Evolutionary conservation across 1,139 yeast species (phyloP), one percentile per base, ranked within the genome.

Genomic region (Tardiomyces blankii): DNA sequence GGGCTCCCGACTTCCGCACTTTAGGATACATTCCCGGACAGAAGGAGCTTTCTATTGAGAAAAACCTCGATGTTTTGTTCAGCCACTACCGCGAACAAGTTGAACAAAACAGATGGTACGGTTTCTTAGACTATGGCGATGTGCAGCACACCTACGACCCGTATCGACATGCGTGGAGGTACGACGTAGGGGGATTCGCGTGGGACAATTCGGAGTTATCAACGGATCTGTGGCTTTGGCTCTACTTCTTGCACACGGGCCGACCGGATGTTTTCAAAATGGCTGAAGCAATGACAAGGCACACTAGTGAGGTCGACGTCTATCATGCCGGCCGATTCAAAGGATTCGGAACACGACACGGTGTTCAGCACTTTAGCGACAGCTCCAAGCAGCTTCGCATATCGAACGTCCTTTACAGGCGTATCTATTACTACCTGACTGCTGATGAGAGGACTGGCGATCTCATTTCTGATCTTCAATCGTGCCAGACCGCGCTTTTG

Each of bases 401-500:
- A 12, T 47, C 49, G 6, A 47, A 45, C 35, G 49, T 43, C 1
- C 28, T 47, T 33, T 47, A 42, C 39, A 30, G 49, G n/a, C 38
- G 49, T 18, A 32, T 47, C 13, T 47, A 42, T 33, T 47, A 28
- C 42, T 47, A 42, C 35, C 39, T 47, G 12, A 52, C 53, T n/a
- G 54, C 51, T 16, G 54, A 51, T 44, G 54, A 51, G 39, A 42
- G 54, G 30, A 44, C 42, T 16, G 54, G 54, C 18, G 54, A 51
- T 38, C 12, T 51, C 13, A 43, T 51, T 41, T 40, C 38, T 19
- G 54, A 51, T 39, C 43, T 51, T 9, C 21, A 40, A 3, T 46
- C 44, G 12, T 44, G 50, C 16, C 50, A 51, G 42, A 42, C 39
- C 3, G 49, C 51, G 3, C 42, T 51, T 33, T 18, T 43, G 18